Base-by-base conservation (phyloP, 495 filamentous ascomycete species). In the Platismatia glauca region DNA sequence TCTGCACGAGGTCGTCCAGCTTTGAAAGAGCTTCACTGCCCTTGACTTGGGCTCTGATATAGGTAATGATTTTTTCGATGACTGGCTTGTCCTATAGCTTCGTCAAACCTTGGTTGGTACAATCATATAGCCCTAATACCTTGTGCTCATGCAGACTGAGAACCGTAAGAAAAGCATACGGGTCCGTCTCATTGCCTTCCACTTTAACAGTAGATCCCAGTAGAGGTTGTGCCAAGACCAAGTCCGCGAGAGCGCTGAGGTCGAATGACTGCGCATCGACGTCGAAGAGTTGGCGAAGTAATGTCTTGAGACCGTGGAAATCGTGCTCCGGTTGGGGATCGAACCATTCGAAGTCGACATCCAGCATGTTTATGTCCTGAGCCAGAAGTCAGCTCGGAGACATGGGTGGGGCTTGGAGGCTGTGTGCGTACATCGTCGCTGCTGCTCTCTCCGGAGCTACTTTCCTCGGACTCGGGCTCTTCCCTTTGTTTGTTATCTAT, bases 311-410 rank as follows among this genome's bases (percentile, higher is more conserved):
- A 39, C 95, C 95, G 74, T 97, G 91, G 74, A 97, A 97, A 71
- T 99, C 95, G 68, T 93, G 81, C 22, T 87, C 81, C 7, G 89
- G 79, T 68, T 96, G 88, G 63, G 92, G 93, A 77, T 97, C 94
- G 77, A 97, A 97, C 84, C 89, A 96, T 76, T 97, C 95, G 73
- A 99, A 99, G 55, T 97, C 93, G 31, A 97, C 91, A 73, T 96
- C 89, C 64, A 99, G 84, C 73, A 94, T 88, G 74, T 95, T 86
- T 67, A 88, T 84, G 57, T 95, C 89, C 90, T 95, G 39, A 7
- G 27, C n/a, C n/a, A 50, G 11, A n/a, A 24, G 44, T 71, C 24
- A 67, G 61, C 22, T 31, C 9, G 15, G 34, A 39, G 55, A 50
- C 29, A 29, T 50, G 48, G 7, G 31, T 18, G 57, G 43, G 24